Percentiles rank a stretch among this genome's conserved stretches.
phyloP scores from a whole-genome alignment of 768 basidiomycete species.

The Tremella fuciformis region DNA sequence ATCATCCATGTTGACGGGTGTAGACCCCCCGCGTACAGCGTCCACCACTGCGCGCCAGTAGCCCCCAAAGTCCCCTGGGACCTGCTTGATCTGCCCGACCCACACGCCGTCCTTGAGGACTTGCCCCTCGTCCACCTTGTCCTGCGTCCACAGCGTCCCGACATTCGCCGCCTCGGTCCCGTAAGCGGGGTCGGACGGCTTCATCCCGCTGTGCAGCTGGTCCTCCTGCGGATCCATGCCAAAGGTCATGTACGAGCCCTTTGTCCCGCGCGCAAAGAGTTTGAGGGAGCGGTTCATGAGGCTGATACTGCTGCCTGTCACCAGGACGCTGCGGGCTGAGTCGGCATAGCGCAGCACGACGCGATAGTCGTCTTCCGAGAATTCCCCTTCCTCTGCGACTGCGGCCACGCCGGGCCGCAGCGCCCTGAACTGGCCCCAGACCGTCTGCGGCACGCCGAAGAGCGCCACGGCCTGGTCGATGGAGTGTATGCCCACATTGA shows the following conservation, averaged over 20 bases:
- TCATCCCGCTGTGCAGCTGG: constrained; percentile 3
- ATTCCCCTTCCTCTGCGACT: too few relatives aligned
- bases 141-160: too few relatives aligned
- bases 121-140: too few relatives aligned
- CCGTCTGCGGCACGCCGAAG: constrained; percentile 13
- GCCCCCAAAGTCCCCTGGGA: too few relatives aligned
- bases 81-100: too few relatives aligned
- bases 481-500: constrained; percentile 20
- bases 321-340: constrained; percentile 15
- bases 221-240: constrained; percentile 16
- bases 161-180: too few relatives aligned
- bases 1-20: too few relatives aligned
- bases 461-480: constrained; percentile 23
- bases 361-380: constrained; percentile 12
- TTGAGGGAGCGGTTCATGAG: neutral
- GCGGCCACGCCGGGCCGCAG: neutral
- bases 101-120: too few relatives aligned
- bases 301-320: constrained; percentile 6
- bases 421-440: constrained; percentile 2
- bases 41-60: too few relatives aligned
- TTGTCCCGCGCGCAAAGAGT: constrained; percentile 7
- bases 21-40: too few relatives aligned
- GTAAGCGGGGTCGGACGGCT: constrained; percentile 4
- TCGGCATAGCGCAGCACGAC: constrained; percentile 11
- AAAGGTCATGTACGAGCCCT: constrained; percentile 11